These are phyloP conservation scores for Aspergillus bridgeri DNA, from an alignment of 495 filamentous ascomycete genomes.

Conservation along the genomic window DNA sequence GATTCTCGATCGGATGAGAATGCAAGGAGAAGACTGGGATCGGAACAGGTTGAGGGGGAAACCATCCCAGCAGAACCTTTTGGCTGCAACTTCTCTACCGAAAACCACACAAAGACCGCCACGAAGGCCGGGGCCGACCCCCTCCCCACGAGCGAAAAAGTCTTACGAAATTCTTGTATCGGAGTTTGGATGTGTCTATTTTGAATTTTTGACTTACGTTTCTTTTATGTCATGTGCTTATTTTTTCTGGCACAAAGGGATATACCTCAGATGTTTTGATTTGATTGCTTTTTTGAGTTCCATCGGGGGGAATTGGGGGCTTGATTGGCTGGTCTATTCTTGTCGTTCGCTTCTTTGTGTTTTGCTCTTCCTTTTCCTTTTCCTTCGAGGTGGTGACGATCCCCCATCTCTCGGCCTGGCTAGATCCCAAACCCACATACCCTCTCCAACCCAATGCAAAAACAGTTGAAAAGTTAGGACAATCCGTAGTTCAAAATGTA, in stretches of 20 bases:
- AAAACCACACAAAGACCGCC: background rate
- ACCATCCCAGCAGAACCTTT: background rate
- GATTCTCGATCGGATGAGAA: background rate
- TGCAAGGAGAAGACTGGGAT: background rate
- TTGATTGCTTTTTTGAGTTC: background rate
- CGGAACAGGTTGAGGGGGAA: background rate
- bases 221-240: conserved; percentile 1
- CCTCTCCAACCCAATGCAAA: background rate
- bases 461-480: background rate
- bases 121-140: background rate
- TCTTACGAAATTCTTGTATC: background rate
- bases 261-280: conserved; percentile 1
- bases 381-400: background rate
- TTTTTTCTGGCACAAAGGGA: background rate
- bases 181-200: background rate
- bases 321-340: background rate
- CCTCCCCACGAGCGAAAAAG: background rate
- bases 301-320: background rate
- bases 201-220: background rate
- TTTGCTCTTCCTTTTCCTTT: background rate
- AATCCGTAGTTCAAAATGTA: too few relatives aligned
- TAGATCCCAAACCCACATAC: background rate
- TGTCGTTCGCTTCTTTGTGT: background rate
- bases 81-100: background rate
- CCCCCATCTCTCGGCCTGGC: background rate